A percentile compares a stretch with the other conserved stretches of the same genome.
Conservation (phyloP, 768 basidiomycete species). For the Cytidiella melzeri region DNA sequence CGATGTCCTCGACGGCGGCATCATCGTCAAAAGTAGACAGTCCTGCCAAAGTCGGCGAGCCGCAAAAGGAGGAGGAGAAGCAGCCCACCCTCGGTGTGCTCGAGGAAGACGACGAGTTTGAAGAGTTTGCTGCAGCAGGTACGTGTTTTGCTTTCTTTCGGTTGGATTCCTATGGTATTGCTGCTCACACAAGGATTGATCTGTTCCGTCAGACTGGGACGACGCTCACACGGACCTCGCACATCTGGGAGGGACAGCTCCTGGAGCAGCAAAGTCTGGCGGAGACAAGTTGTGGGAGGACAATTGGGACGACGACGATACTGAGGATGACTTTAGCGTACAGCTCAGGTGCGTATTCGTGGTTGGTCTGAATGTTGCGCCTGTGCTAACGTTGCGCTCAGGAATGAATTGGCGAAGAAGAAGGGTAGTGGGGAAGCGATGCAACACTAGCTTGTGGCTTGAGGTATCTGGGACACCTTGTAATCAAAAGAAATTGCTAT, state of each 20-base stretch:
- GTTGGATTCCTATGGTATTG: neutral
- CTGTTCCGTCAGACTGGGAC: slow-evolving; percentile 62
- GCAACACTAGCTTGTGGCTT: slow-evolving; percentile 27
- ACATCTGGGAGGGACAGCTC: slow-evolving; percentile 66
- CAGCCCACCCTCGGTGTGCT: slow-evolving; percentile 78
- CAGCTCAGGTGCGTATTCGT: slow-evolving; percentile 75
- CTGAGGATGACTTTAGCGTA: slow-evolving; percentile 95
- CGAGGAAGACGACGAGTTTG: slow-evolving; percentile 97
- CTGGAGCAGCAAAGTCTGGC: slow-evolving; percentile 70
- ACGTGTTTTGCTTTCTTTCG: no score
- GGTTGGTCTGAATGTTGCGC: neutral
- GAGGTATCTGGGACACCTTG: no score
- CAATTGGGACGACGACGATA: slow-evolving; percentile 99
- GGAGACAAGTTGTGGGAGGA: slow-evolving; percentile 98
- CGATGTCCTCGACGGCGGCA: slow-evolving; percentile 23
- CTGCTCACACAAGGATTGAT: neutral
- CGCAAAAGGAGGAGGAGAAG: slow-evolving; percentile 32
- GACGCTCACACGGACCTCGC: slow-evolving; percentile 80
- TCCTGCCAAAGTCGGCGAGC: slow-evolving; percentile 17
- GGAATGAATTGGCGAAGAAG: slow-evolving; percentile 25
- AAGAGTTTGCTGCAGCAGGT: slow-evolving; percentile 88
- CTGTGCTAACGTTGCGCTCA: neutral
- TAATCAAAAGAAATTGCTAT: no score
- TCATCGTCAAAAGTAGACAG: slow-evolving; percentile 23
- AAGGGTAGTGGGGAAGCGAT: slow-evolving; percentile 21